Conservation (phyloP, 2,329 filamentous ascomycete species). For the Pseudogymnoascus sp. region DNA sequence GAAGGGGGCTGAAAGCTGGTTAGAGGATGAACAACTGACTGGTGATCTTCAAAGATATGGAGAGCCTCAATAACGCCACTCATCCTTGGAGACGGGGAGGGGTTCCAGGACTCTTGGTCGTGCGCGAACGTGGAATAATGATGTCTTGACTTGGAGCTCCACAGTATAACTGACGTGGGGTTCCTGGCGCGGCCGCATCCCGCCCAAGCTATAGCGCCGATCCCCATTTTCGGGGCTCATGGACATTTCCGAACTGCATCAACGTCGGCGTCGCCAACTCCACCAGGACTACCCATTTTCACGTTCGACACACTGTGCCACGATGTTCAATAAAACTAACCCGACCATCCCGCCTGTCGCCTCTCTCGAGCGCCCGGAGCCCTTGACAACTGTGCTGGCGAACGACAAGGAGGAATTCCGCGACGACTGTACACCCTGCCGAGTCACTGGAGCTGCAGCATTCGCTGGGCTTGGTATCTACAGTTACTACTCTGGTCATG, state of each 20-base stretch:
- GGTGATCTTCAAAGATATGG: constrained; percentile 94
- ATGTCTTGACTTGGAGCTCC: constrained; percentile 10
- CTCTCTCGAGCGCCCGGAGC: constrained; percentile 22
- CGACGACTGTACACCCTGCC: constrained; percentile 35
- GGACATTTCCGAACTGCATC: not conserved
- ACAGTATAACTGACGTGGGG: constrained; percentile 8
- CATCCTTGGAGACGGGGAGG: constrained; percentile 44
- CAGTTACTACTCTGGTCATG: constrained; percentile 67
- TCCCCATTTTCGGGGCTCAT: not conserved
- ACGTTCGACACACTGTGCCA: not conserved
- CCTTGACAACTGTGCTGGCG: constrained; percentile 20
- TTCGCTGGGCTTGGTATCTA: constrained; percentile 70
- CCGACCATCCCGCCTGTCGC: constrained; percentile 10
- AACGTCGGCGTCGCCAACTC: not conserved
- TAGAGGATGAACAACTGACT: constrained; percentile 46
- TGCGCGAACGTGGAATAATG: constrained; percentile 5
- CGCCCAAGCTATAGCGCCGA: constrained; percentile 4
- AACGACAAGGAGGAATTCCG: constrained; percentile 17
- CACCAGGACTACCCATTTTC: not conserved
- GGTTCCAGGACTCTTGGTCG: not conserved
- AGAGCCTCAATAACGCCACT: constrained; percentile 86
- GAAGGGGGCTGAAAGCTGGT: not conserved
- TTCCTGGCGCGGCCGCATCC: constrained; percentile 10
- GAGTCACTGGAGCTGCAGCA: constrained; percentile 56
- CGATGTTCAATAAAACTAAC: constrained; percentile 12